Percentiles rank a stretch among this genome's conserved stretches.
Conservation (phyloP, 495 filamentous ascomycete species). For the Aspergillus nidulans region DNA sequence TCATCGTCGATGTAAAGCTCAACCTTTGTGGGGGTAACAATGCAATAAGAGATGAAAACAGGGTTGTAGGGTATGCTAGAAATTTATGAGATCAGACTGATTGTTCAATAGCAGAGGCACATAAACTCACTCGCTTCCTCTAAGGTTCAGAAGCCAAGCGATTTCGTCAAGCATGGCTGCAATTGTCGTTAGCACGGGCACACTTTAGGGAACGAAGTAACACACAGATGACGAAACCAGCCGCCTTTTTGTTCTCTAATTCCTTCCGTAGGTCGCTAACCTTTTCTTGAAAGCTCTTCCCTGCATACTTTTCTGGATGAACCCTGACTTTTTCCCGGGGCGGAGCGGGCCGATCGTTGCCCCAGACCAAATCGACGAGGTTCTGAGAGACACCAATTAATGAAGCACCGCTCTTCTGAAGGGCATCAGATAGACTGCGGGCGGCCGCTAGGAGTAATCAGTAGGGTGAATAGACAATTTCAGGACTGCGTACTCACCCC, state of each 20-base stretch:
- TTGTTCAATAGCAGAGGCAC: neutral
- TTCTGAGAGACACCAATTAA: conserved; percentile 72
- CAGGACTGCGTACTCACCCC: conserved; percentile 42
- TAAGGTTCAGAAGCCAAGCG: conserved; percentile 95
- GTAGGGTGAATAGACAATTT: neutral
- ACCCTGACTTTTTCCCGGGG: conserved; percentile 73
- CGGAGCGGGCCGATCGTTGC: conserved; percentile 60
- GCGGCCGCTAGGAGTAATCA: conserved; percentile 55
- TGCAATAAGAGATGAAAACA: conserved; percentile 96
- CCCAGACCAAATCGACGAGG: conserved; percentile 87
- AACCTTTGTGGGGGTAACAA: conserved; percentile 75
- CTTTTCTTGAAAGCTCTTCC: conserved; percentile 80
- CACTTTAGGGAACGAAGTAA: conserved; percentile 3
- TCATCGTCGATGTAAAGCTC: conserved; percentile 80
- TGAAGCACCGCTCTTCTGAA: conserved; percentile 77
- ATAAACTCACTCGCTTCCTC: conserved; percentile 74
- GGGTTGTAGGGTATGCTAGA: conserved; percentile 91
- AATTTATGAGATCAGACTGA: neutral
- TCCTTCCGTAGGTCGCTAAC: conserved; percentile 84
- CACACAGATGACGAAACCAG: conserved; percentile 80
- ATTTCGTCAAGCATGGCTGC: conserved; percentile 89
- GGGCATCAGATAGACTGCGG: conserved; percentile 78
- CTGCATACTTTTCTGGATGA: conserved; percentile 67
- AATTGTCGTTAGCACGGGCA: conserved; percentile 17
- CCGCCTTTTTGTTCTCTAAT: conserved; percentile 83